Evolutionary conservation across 192 early-diverging fungal genomes (phyloP).

Genomic region (Coemansia sp.): DNA sequence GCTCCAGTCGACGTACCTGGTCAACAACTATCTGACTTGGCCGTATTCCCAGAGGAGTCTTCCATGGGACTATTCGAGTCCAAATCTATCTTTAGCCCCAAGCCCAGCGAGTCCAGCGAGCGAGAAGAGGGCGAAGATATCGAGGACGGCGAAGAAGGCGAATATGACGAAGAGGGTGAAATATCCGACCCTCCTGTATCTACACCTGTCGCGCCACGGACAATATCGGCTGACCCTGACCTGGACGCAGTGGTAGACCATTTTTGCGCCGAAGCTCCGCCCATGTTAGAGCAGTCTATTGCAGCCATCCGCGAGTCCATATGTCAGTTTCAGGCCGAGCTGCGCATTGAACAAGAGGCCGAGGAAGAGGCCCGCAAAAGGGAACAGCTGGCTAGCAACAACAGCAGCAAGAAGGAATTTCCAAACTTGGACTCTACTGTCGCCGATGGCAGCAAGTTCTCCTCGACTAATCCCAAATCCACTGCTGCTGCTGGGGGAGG

Average conservation of each 20-base stretch:
- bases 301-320: slow-evolving; percentile 29
- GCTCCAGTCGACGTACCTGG: neutral
- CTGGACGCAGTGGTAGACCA: slow-evolving; percentile 20
- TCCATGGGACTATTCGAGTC: neutral
- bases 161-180: slow-evolving; percentile 52
- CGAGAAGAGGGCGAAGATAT: slow-evolving; percentile 15
- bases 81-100: neutral
- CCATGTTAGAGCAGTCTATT: slow-evolving; percentile 28
- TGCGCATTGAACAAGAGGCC: slow-evolving; percentile 36
- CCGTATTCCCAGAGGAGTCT: neutral
- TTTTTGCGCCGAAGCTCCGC: slow-evolving; percentile 8
- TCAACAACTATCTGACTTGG: neutral
- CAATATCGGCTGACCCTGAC: neutral
- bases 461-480: neutral
- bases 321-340: slow-evolving; percentile 35
- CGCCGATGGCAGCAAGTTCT: neutral
- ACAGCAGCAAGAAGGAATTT: neutral
- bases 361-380: slow-evolving; percentile 21
- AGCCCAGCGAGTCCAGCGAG: slow-evolving; percentile 6
- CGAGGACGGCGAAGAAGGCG: slow-evolving; percentile 45
- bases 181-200: slow-evolving; percentile 36
- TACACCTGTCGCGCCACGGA: neutral
- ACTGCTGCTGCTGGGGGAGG: slow-evolving; percentile 8
- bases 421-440: neutral
- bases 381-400: slow-evolving; percentile 9